These are phyloP conservation scores for Beauveria varroae DNA, from an alignment of 2,329 filamentous ascomycete species.

Conservation along the genomic window DNA sequence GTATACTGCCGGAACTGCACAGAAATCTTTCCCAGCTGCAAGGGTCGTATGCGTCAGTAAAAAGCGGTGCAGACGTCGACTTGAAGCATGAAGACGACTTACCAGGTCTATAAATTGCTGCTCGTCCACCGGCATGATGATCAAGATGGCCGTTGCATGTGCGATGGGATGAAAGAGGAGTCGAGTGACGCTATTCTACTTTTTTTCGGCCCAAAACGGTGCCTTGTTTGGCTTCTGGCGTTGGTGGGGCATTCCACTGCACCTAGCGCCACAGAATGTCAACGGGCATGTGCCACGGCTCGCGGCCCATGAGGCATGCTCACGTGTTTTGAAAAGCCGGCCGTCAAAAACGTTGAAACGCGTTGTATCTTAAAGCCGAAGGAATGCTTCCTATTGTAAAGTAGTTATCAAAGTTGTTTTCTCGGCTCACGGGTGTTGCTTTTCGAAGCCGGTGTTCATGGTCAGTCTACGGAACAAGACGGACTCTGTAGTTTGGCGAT, in stretches of 20 bases:
- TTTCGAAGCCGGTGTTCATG: too few species aligned
- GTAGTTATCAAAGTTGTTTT: too few species aligned
- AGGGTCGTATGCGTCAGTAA: neutral
- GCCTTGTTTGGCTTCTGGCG: conserved; percentile 2
- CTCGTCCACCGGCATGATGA: conserved; percentile 69
- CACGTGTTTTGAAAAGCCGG: neutral
- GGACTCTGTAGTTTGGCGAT: too few species aligned
- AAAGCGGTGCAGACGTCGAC: neutral
- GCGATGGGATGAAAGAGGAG: conserved; percentile 6
- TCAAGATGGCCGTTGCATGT: conserved; percentile 14
- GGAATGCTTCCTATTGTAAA: too few species aligned
- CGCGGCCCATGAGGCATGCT: neutral
- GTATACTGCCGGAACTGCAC: conserved; percentile 65
- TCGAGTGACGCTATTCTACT: conserved; percentile 10
- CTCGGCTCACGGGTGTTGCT: too few species aligned
- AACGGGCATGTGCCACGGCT: neutral
- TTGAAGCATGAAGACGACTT: conserved; percentile 27
- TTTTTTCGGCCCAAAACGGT: conserved; percentile 2
- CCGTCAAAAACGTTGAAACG: too few species aligned
- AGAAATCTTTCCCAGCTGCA: conserved; percentile 44
- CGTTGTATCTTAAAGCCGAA: too few species aligned
- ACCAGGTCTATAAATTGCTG: conserved; percentile 73
- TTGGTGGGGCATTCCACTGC: conserved; percentile 2
- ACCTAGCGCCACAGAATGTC: neutral
- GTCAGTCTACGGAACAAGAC: too few species aligned